Evolutionary conservation across 2,329 filamentous ascomycete species (phyloP), one percentile per base, ranked within the genome.

Genomic region (Sclerotinia borealis): DNA sequence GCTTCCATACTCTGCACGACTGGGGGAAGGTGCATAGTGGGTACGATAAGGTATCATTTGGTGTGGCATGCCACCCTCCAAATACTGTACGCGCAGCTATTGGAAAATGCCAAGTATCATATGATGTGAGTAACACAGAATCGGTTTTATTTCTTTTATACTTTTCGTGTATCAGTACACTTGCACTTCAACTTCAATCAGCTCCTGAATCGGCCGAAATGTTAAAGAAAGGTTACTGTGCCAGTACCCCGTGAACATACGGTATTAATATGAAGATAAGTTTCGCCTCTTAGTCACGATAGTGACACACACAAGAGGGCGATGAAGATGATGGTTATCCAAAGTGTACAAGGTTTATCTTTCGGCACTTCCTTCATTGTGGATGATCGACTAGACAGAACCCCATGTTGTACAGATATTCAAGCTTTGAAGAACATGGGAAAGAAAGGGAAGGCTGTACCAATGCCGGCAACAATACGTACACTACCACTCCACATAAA

Each of bases 41-140:
- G 22, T 45, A 62, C 10, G 59, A 61, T 62, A 62, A 62, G 43
- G 34, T 37, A 55, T 55, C 27, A 48, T 37, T 47, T 34, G 48
- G 27, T 45, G 37, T 15, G 37, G 36, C n/a, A 41, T 43, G 8
- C 17, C 50, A 17, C 59, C 48, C 34, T 34, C 37, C 37, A 45
- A n/a, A 15, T 25, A 10, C 22, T 27, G 11, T 41, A 56, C 25
- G n/a, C 39, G 52, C 52, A 56, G 52, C 39, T 34, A 27, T 56
- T 31, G 25, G 52, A 19, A 43, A 43, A 36, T 25, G 48, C 36
- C 47, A 52, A 52, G 27, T 25, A 51, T 54, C 49, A 43, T 61
- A 60, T 60, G 58, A 34, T 54, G 10, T 43, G 48, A 54, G 59
- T 25, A 52, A 51, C 36, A 31, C 37, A 25, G 39, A 34, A 6